Evolutionary conservation across 768 basidiomycete genomes (phyloP), one percentile per base, ranked within the genome.

Genomic region (Boletus patriciae): DNA sequence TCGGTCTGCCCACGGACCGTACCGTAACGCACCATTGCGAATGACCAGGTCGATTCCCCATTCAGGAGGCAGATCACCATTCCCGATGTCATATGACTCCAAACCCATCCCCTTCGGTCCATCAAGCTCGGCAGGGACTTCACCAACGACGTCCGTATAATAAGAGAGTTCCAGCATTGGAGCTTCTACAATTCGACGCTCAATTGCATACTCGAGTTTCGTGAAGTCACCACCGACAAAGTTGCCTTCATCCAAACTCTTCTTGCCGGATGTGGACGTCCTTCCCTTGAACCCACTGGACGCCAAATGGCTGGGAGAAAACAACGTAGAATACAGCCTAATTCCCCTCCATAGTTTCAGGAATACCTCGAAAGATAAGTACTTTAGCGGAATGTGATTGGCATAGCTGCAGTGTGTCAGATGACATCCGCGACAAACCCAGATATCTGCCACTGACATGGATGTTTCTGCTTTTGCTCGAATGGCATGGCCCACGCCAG

Each of bases 1-100:
- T 25, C 95, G 81, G 73, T 98, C 96, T 23, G 94, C 89, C 96
- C 96, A 98, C 4, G 96, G 96, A 6, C 96, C 96, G 68, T 98
- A 98, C 19, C 84, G 81, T 36, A 97, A 61, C 36, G 79, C 70
- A 0, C 92, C 95, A 18, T 86, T 85, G 55, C 83, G 77, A n/a
- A 98, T 76, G 18, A 87, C 80, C 18, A 98, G 62, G 66, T 98
- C 92, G 25, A 97, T 74, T 3, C 95, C 96, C 92, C 94, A 98
- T 67, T 98, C 92, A 7, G 96, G 96, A 21, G 90, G 79, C 41
- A 87, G 67, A 64, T 91, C 94, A 1, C 92, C 88, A 66, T 97
- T 97, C 3, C 92, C 94, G 48, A 94, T 78, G 60, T 93, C 87
- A 65, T 82, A 77, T 7, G 79, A 70, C 54, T 84, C 83, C 18